Evolutionary conservation across 805 yeast species (phyloP).

Genomic region (Pichia paraexigua): DNA sequence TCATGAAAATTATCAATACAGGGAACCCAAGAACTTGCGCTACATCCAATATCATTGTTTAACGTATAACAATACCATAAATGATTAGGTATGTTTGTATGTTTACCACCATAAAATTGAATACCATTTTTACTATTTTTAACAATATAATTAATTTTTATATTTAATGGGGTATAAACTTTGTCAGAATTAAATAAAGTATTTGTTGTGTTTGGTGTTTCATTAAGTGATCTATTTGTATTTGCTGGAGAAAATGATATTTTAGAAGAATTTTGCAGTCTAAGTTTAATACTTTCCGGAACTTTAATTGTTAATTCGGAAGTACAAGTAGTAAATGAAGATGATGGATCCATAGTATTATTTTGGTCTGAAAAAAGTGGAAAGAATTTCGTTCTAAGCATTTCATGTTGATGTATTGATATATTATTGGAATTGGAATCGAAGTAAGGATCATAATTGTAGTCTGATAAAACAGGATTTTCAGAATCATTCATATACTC

Average conservation of each 20-base stretch:
- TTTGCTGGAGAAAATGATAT: slow-evolving; percentile 27
- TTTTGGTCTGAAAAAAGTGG: slow-evolving; percentile 44
- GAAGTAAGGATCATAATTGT: slow-evolving; percentile 24
- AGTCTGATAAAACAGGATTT: slow-evolving; percentile 26
- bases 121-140: slow-evolving; percentile 67
- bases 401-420: slow-evolving; percentile 49
- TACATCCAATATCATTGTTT: slow-evolving; percentile 66
- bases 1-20: slow-evolving; percentile 87
- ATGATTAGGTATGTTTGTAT: slow-evolving; percentile 36
- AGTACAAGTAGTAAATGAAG: slow-evolving; percentile 32
- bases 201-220: slow-evolving; percentile 29
- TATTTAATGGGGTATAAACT: slow-evolving; percentile 63
- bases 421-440: slow-evolving; percentile 37
- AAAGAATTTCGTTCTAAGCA: slow-evolving; percentile 44
- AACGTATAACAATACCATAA: slow-evolving; percentile 83
- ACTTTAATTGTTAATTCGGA: slow-evolving; percentile 58
- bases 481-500: slow-evolving; percentile 27
- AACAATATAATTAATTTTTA: slow-evolving; percentile 60
- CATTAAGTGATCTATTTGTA: slow-evolving; percentile 30
- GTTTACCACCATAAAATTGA: slow-evolving; percentile 57
- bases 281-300: slow-evolving; percentile 59
- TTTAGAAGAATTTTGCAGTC: slow-evolving; percentile 43
- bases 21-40: slow-evolving; percentile 97
- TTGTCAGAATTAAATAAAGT: slow-evolving; percentile 31
- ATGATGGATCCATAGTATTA: slow-evolving; percentile 22